These are phyloP conservation scores for Venturia effusa DNA, from an alignment of 2,329 filamentous ascomycete species.

Conservation along the genomic window DNA sequence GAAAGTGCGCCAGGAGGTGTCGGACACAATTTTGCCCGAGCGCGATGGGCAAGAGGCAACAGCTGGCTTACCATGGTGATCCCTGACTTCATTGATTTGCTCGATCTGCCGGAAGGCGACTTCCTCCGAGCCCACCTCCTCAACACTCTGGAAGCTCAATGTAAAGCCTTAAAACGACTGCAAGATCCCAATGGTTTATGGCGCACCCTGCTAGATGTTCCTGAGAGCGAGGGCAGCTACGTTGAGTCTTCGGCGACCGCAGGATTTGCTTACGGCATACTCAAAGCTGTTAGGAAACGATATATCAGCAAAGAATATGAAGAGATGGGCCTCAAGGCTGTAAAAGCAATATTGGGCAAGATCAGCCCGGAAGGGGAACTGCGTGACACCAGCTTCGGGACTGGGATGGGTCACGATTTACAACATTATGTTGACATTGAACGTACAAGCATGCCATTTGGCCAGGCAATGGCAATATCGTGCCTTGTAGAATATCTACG, in stretches of 20 bases:
- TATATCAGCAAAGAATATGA: constrained; percentile 56
- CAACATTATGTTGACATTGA: constrained; percentile 71
- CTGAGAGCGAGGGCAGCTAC: constrained; percentile 58
- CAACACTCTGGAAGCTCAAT: constrained; percentile 58
- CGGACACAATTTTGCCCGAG: constrained; percentile 46
- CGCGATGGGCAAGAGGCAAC: constrained; percentile 51
- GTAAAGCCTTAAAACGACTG: constrained; percentile 48
- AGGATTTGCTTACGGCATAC: constrained; percentile 69
- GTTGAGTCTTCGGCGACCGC: constrained; percentile 68
- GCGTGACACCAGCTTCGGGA: constrained; percentile 66
- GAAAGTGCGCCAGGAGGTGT: constrained; percentile 40
- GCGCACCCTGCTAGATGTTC: constrained; percentile 62
- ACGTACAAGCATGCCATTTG: constrained; percentile 72
- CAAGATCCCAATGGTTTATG: constrained; percentile 57
- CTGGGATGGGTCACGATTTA: constrained; percentile 61
- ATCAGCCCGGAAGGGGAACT: constrained; percentile 60
- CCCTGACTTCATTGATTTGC: constrained; percentile 66
- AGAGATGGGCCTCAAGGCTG: constrained; percentile 51
- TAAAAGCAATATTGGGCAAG: constrained; percentile 55
- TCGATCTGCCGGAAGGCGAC: constrained; percentile 50
- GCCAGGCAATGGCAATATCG: constrained; percentile 79
- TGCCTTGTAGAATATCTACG: constrained; percentile 59
- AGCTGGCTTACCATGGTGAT: constrained; percentile 76
- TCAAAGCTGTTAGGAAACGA: constrained; percentile 60
- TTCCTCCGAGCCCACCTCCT: constrained; percentile 50